Percentiles rank a stretch among this genome's conserved stretches.
phyloP scores from a whole-genome alignment of 345 rosid species.

The Chamaenerion angustifolium region DNA sequence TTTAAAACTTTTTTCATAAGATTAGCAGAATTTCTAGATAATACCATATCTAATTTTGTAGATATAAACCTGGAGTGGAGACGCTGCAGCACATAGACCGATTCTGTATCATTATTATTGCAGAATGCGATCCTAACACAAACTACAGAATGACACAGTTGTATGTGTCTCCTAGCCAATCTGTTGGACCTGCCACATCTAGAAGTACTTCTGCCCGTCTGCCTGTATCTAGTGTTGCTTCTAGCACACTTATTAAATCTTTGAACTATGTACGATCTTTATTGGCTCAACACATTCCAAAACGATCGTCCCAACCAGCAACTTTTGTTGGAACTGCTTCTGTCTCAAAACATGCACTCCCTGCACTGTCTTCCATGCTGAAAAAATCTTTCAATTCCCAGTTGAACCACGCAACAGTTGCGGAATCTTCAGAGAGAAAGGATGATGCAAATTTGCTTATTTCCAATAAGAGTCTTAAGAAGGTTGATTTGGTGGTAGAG shows the following conservation, averaged over 20 bases:
- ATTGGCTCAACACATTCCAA: slow-evolving; percentile 76
- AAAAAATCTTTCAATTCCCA: slow-evolving; percentile 84
- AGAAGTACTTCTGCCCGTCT: slow-evolving; percentile 34
- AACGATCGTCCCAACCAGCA: slow-evolving; percentile 69
- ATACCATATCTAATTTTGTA: slow-evolving; percentile 18
- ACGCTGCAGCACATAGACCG: slow-evolving; percentile 76
- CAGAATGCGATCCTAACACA: slow-evolving; percentile 60
- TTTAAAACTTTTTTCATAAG: slow-evolving; percentile 1
- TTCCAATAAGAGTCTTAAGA: slow-evolving; percentile 51
- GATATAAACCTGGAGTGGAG: slow-evolving; percentile 94
- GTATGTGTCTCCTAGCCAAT: slow-evolving; percentile 31
- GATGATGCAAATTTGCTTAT: slow-evolving; percentile 40
- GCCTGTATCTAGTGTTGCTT: slow-evolving; percentile 80
- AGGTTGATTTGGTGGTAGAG: slow-evolving; percentile 36
- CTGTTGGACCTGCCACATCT: slow-evolving; percentile 25
- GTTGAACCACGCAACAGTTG: slow-evolving; percentile 43
- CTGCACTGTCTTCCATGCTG: slow-evolving; percentile 67
- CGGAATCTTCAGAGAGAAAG: slow-evolving; percentile 58
- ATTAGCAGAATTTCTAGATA: slow-evolving; percentile 5
- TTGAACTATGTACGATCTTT: slow-evolving; percentile 89
- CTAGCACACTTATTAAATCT: slow-evolving; percentile 77
- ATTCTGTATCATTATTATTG: slow-evolving; percentile 59
- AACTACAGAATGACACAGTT: slow-evolving; percentile 35
- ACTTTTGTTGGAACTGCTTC: slow-evolving; percentile 73
- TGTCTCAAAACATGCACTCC: slow-evolving; percentile 64